phyloP scores from a whole-genome alignment of 2,329 filamentous ascomycete genomes.

The Ophiostoma montium region DNA sequence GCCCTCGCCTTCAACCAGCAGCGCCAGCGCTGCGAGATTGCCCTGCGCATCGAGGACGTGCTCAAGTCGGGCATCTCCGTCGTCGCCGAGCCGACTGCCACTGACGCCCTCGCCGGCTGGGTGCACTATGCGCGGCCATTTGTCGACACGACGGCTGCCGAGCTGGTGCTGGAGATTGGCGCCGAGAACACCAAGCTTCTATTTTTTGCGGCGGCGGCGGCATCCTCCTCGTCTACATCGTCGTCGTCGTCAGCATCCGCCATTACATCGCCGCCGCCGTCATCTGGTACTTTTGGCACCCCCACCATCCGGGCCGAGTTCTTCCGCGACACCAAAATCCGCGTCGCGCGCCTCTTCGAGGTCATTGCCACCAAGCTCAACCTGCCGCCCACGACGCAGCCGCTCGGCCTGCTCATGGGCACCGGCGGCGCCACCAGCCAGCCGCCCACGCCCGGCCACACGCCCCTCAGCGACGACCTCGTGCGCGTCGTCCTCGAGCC shows the following conservation, averaged over 20 bases:
- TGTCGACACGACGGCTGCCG: conserved; percentile 58
- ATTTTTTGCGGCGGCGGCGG: conserved; percentile 25
- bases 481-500: conserved; percentile 50
- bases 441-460: conserved; percentile 53
- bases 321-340: conserved; percentile 52
- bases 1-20: conserved; percentile 60
- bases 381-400: conserved; percentile 39
- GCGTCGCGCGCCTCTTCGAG: conserved; percentile 60
- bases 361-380: conserved; percentile 72
- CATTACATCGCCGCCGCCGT: neutral
- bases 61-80: conserved; percentile 72
- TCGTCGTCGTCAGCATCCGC: too few relatives aligned
- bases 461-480: conserved; percentile 53
- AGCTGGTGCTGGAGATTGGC: conserved; percentile 70
- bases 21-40: conserved; percentile 57
- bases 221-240: too few relatives aligned
- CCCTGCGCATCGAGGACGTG: conserved; percentile 71
- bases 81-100: conserved; percentile 28
- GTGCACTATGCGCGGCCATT: conserved; percentile 75
- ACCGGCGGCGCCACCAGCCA: conserved; percentile 42
- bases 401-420: conserved; percentile 15
- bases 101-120: conserved; percentile 29
- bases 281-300: neutral
- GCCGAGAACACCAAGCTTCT: conserved; percentile 46
- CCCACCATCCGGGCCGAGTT: conserved; percentile 52